phyloP scores from a whole-genome alignment of 139 green algal species.

The Tetradesmus obliquus region DNA sequence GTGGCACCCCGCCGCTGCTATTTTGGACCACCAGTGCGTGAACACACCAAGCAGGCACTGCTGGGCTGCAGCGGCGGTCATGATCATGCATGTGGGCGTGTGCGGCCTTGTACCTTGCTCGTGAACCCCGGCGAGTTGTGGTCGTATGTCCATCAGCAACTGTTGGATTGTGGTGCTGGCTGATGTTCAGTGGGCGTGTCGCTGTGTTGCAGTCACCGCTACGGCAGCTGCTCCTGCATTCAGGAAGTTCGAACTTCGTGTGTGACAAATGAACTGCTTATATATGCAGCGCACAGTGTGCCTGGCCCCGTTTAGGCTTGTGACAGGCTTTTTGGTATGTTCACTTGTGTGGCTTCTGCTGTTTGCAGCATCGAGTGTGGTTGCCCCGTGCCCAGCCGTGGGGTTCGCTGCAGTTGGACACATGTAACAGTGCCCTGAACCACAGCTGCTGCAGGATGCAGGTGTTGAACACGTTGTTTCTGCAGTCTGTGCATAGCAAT shows the following conservation, averaged over 20 bases:
- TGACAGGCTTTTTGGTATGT: no score
- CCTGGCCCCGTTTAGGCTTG: no score
- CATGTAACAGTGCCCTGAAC: background rate
- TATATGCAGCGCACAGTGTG: no score
- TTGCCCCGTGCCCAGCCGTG: no score
- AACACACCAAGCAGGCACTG: background rate
- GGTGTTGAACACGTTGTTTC: background rate
- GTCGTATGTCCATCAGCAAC: background rate
- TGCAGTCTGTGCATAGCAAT: no score
- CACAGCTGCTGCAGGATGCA: background rate
- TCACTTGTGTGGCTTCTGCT: no score
- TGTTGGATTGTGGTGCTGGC: background rate
- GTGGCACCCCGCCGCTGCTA: background rate
- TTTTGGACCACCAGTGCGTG: background rate
- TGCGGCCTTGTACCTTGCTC: background rate
- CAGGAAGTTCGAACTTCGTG: no score
- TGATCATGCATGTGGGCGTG: background rate
- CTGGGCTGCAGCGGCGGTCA: background rate
- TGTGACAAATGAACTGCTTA: no score
- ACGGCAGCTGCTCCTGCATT: no score
- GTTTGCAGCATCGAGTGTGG: no score
- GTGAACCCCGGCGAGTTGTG: background rate
- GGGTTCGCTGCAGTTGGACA: background rate
- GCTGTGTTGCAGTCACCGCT: no score
- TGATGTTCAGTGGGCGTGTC: background rate